Evolutionary conservation across 1,284 basidiomycete species (phyloP).

Genomic region (Ustilago nuda): DNA sequence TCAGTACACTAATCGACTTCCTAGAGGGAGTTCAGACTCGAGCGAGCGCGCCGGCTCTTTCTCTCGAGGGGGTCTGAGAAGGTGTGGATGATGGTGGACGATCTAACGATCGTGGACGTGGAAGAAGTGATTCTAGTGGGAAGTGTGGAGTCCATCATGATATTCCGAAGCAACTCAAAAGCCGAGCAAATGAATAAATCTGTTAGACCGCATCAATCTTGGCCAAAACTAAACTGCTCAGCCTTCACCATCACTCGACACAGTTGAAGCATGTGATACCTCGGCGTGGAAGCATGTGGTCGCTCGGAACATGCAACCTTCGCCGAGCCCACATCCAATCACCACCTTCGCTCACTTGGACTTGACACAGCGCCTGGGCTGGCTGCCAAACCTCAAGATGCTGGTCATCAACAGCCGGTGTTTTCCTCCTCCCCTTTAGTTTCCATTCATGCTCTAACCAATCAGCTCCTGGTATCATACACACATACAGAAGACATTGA

Average conservation of each 20-base stretch:
- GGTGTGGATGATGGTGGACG: neutral
- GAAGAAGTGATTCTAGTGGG: neutral
- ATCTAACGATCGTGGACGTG: neutral
- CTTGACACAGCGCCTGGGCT: too few relatives aligned
- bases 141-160: slow-evolving; percentile 4
- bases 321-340: too few relatives aligned
- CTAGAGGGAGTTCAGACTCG: neutral
- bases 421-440: too few relatives aligned
- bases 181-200: neutral
- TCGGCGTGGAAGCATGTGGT: too few relatives aligned
- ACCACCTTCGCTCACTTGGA: too few relatives aligned
- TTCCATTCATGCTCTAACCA: too few relatives aligned
- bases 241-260: neutral
- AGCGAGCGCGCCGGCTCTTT: neutral
- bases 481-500: too few relatives aligned
- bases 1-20: neutral
- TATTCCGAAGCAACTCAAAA: slow-evolving; percentile 12
- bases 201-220: neutral
- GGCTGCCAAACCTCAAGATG: too few relatives aligned
- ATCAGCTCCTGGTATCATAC: too few relatives aligned
- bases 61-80: neutral
- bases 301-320: too few relatives aligned
- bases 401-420: too few relatives aligned
- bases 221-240: neutral
- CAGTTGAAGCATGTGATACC: too few relatives aligned